Evolutionary conservation across 148 eudicot genomes (phyloP).

Genomic region (Suaeda aralocaspica): DNA sequence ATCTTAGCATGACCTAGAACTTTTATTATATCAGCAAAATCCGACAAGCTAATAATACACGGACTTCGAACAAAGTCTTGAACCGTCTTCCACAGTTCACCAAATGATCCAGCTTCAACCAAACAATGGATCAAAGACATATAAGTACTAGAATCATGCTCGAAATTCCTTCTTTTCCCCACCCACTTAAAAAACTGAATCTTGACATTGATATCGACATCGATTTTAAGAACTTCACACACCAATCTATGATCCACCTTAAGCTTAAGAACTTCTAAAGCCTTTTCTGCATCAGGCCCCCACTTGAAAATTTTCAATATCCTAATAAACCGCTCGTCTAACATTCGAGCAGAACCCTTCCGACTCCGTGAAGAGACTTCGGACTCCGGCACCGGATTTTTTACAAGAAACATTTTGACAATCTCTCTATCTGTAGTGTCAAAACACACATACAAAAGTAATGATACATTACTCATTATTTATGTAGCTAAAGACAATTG

Average conservation of each 20-base stretch:
- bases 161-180: constrained; percentile 77
- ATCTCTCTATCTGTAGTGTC: constrained; percentile 63
- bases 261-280: constrained; percentile 79
- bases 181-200: constrained; percentile 92
- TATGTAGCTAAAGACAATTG: background rate
- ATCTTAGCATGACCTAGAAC: constrained; percentile 80
- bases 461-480: background rate
- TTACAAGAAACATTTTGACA: constrained; percentile 71
- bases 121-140: constrained; percentile 71
- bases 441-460: constrained; percentile 4
- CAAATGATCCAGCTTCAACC: constrained; percentile 57
- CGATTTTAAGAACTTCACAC: constrained; percentile 79
- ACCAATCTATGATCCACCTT: constrained; percentile 88
- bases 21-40: constrained; percentile 65
- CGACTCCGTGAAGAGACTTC: constrained; percentile 21
- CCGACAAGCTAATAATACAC: constrained; percentile 56
- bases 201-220: constrained; percentile 72
- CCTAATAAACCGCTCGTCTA: constrained; percentile 86
- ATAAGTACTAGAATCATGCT: constrained; percentile 76
- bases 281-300: constrained; percentile 99
- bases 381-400: constrained; percentile 41
- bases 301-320: constrained; percentile 92
- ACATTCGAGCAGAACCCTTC: constrained; percentile 36
- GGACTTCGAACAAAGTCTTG: constrained; percentile 75
- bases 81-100: constrained; percentile 82